phyloP scores from a whole-genome alignment of 768 basidiomycete species.

The Sutorius australiensis region DNA sequence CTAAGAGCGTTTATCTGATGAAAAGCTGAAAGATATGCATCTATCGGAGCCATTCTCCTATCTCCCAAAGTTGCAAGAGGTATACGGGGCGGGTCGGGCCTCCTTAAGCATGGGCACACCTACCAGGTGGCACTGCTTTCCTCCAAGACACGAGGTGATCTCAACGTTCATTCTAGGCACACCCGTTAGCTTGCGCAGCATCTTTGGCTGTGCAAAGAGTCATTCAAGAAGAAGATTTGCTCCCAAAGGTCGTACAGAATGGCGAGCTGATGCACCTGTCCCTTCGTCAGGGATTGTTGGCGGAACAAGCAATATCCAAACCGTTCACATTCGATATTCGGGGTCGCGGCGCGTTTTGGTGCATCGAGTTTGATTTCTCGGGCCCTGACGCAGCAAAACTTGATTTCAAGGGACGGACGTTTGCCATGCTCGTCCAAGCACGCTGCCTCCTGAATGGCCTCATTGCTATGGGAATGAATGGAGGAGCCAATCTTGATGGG shows the following conservation, averaged over 20 bases:
- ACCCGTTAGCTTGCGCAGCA: slow-evolving; percentile 75
- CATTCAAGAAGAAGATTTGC: slow-evolving; percentile 65
- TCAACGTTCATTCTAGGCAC: slow-evolving; percentile 41
- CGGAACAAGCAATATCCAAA: slow-evolving; percentile 53
- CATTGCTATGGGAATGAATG: slow-evolving; percentile 70
- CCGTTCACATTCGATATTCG: slow-evolving; percentile 77
- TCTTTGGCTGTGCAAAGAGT: slow-evolving; percentile 78
- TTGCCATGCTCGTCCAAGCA: slow-evolving; percentile 70
- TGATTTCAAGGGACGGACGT: slow-evolving; percentile 49
- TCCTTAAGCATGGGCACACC: slow-evolving; percentile 84
- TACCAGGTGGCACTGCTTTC: slow-evolving; percentile 53
- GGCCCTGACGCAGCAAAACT: slow-evolving; percentile 38
- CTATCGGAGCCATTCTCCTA: slow-evolving; percentile 80
- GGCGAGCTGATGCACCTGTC: slow-evolving; percentile 59
- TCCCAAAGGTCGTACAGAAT: slow-evolving; percentile 56
- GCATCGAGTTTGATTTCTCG: slow-evolving; percentile 74
- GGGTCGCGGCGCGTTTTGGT: slow-evolving; percentile 83
- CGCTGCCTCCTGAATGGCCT: slow-evolving; percentile 63
- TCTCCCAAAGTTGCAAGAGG: slow-evolving; percentile 68
- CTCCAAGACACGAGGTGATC: not conserved
- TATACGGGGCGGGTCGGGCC: slow-evolving; percentile 61
- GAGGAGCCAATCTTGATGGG: slow-evolving; percentile 66
- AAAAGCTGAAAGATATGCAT: slow-evolving; percentile 53
- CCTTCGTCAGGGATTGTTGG: slow-evolving; percentile 50
- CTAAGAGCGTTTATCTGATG: slow-evolving; percentile 1